Evolutionary conservation across 805 yeast species (phyloP).

Genomic region (Barnettozyma siamensis): DNA sequence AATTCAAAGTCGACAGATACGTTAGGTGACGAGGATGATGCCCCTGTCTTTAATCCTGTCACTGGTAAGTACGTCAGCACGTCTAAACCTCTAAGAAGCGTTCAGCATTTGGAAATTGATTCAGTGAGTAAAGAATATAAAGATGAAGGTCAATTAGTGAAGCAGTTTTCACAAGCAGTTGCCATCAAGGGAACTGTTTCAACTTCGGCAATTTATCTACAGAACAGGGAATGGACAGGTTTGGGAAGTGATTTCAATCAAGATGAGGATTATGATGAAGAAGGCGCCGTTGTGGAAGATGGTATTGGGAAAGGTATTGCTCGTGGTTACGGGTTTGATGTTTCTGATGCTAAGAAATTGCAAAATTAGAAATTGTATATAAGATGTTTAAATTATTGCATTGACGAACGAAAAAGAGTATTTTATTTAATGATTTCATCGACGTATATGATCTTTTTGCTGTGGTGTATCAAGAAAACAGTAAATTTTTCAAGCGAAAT

Average conservation of each 20-base stretch:
- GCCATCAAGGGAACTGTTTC: slow-evolving; percentile 76
- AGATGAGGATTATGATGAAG: slow-evolving; percentile 34
- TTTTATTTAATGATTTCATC: too few relatives aligned
- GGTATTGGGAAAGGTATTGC: slow-evolving; percentile 85
- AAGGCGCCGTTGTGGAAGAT: slow-evolving; percentile 74
- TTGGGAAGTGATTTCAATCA: slow-evolving; percentile 73
- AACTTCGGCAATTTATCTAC: slow-evolving; percentile 77
- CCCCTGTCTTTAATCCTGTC: slow-evolving; percentile 84
- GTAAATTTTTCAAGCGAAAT: too few relatives aligned
- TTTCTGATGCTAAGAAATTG: slow-evolving; percentile 4
- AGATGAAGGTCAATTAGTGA: slow-evolving; percentile 40
- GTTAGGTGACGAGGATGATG: slow-evolving; percentile 38
- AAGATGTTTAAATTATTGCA: too few relatives aligned
- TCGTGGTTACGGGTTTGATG: slow-evolving; percentile 62
- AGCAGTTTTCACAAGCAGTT: slow-evolving; percentile 52
- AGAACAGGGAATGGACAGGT: slow-evolving; percentile 79
- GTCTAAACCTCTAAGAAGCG: slow-evolving; percentile 69
- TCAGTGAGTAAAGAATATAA: slow-evolving; percentile 25
- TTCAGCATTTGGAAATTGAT: slow-evolving; percentile 60
- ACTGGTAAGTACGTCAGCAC: slow-evolving; percentile 69
- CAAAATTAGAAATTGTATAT: too few relatives aligned
- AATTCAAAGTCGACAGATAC: slow-evolving; percentile 2
- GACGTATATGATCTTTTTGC: too few relatives aligned
- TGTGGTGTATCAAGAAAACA: too few relatives aligned
- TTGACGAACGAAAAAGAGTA: too few relatives aligned